Percentiles rank a stretch among this genome's conserved stretches.
These are phyloP conservation scores for Yueomyces sinensis DNA, from an alignment of 805 yeast species.

Conservation along the genomic window DNA sequence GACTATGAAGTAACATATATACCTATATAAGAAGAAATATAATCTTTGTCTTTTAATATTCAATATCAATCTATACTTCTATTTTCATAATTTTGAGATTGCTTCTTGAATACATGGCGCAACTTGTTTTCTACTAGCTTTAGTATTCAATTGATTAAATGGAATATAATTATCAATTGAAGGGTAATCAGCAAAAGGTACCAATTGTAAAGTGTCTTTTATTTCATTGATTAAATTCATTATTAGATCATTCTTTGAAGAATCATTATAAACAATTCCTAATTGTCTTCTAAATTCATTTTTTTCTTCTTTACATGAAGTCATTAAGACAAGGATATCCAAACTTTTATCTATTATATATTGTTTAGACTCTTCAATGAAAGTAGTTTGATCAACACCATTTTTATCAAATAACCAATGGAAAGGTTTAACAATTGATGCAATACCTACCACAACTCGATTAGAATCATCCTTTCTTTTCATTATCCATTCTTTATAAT, in stretches of 20 bases:
- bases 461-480: constrained; percentile 7
- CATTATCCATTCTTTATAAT: constrained; percentile 56
- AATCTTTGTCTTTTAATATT: too few species aligned
- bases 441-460: constrained; percentile 46
- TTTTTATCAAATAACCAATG: constrained; percentile 33
- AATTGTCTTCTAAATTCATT: constrained; percentile 35
- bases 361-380: constrained; percentile 12
- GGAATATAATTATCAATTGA: background rate
- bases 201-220: constrained; percentile 6
- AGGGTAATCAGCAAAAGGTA: constrained; percentile 1
- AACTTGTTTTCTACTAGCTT: constrained; percentile 75
- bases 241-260: background rate
- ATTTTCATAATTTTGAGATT: constrained; percentile 3
- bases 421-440: constrained; percentile 57
- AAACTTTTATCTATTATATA: constrained; percentile 22
- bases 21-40: background rate
- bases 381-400: constrained; percentile 12
- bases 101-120: constrained; percentile 42
- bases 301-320: constrained; percentile 26
- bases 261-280: constrained; percentile 15
- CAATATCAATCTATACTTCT: too few species aligned
- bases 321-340: constrained; percentile 35
- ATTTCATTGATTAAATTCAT: constrained; percentile 5
- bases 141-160: constrained; percentile 38
- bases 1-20: constrained; percentile 16